Percentiles rank a stretch among this genome's conserved stretches.
Evolutionary conservation across 1,284 basidiomycete genomes (phyloP).

Genomic region (Pseudozyma pruni): DNA sequence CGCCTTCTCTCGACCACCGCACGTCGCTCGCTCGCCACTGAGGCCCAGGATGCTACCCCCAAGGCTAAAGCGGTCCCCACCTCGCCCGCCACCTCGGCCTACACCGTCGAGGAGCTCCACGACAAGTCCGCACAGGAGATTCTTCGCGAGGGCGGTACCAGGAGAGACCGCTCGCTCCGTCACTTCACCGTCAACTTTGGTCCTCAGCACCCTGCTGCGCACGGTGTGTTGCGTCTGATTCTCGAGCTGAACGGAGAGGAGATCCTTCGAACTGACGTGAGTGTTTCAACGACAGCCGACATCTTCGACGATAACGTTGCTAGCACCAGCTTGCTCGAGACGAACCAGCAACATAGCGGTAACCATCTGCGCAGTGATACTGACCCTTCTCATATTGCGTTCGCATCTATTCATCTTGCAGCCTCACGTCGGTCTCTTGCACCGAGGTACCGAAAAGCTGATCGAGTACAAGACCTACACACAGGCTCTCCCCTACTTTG

Average conservation of each 20-base stretch:
- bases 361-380: background rate
- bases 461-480: conserved; percentile 99
- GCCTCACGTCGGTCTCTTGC: conserved; percentile 93
- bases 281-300: conserved; percentile 11
- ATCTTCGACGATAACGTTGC: background rate
- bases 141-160: conserved; percentile 78
- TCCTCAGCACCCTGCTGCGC: conserved; percentile 95
- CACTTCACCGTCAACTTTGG: conserved; percentile 69
- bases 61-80: conserved; percentile 34
- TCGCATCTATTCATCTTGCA: conserved; percentile 17
- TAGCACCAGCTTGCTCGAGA: background rate
- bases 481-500: conserved; percentile 98
- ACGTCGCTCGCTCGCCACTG: conserved; percentile 51
- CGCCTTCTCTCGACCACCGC: conserved; percentile 35
- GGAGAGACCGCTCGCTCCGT: conserved; percentile 81
- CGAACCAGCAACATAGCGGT: too few relatives aligned
- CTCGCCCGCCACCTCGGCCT: conserved; percentile 49
- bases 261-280: conserved; percentile 64
- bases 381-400: conserved; percentile 60
- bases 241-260: conserved; percentile 95
- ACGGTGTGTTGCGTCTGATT: conserved; percentile 97
- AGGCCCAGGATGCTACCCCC: conserved; percentile 44
- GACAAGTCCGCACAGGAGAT: conserved; percentile 80
- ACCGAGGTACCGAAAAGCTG: conserved; percentile 97
- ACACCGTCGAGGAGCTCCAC: conserved; percentile 72